Base-by-base conservation (phyloP, 495 filamentous ascomycete species). In the Penicillium waksmanii region DNA sequence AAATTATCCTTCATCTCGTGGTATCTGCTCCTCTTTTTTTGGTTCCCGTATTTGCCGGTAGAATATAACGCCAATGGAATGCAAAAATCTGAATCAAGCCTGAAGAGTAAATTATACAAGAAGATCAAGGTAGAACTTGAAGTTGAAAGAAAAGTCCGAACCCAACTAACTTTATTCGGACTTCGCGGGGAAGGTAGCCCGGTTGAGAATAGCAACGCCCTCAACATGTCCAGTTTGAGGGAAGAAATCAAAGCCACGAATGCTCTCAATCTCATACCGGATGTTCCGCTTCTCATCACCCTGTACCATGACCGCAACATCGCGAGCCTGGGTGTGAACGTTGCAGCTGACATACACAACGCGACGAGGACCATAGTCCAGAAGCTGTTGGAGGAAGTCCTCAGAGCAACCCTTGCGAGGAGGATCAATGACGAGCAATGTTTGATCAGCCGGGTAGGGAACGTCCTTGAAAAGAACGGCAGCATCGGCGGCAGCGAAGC, bases 191-290 rank as follows among this genome's bases (percentile, higher is more conserved):
- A 66, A 65, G 15, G 55, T 49, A 43, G 66, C 67, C 38, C 71
- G 72, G 63, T 80, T 81, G 63, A 98, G 72, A 27, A 98, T 85
- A 35, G 90, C 95, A 55, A 97, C 92, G 43, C 95, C 90, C 73
- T 98, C 95, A 0, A 98, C 95, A 82, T 98, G 95, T 6, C 92
- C 87, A 23, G 95, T 98, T 81, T 98, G 95, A 47, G 95, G 95
- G 74, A 98, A 98, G 78, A 98, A 98, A 67, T 98, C 95, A 69
- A 97, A 97, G 5, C 93, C 95, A 48, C 88, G 82, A 35, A 98
- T 77, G 68, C 91, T 96, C 80, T 98, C 96, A 66, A 98, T 91
- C 72, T 87, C 84, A 75, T 97, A 98, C 48, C 82, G 77, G 27
- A 81, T 79, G 51, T 80, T 73, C 11, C 74, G 73, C 64, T 77